These are phyloP conservation scores for Heliamphora exappendiculata DNA, from an alignment of 148 eudicot species.

Conservation along the genomic window DNA sequence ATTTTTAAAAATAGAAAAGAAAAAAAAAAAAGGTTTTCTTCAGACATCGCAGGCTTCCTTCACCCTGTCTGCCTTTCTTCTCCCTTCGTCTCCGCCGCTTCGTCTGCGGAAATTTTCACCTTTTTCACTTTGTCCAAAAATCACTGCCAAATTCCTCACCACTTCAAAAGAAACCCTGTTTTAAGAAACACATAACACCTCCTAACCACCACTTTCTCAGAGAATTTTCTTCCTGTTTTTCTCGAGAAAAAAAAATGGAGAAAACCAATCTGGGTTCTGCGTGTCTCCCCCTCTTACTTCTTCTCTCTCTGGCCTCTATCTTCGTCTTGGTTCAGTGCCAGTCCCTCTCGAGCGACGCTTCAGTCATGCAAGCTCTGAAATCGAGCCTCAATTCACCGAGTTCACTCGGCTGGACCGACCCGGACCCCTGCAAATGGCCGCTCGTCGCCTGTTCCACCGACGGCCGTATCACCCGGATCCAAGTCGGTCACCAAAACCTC, in stretches of 20 bases:
- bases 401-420: constrained; percentile 40
- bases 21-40: too few species aligned
- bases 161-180: too few species aligned
- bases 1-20: too few species aligned
- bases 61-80: not conserved
- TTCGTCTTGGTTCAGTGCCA: constrained; percentile 17
- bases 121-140: not conserved
- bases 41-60: too few species aligned
- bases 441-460: constrained; percentile 32
- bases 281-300: not conserved
- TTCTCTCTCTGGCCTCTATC: not conserved
- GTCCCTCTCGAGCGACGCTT: constrained; percentile 32
- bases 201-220: not conserved
- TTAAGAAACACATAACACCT: not conserved
- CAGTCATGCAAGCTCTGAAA: constrained; percentile 53
- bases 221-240: not conserved
- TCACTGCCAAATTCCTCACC: not conserved
- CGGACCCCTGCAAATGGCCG: constrained; percentile 59
- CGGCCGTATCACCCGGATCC: constrained; percentile 53
- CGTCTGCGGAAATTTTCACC: not conserved
- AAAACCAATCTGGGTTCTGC: constrained; percentile 6
- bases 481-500: constrained; percentile 33
- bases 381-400: constrained; percentile 35
- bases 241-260: constrained; percentile 13
- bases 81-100: constrained; percentile 19